phyloP scores from a whole-genome alignment of 768 basidiomycete genomes.

The Leccinum variicolor region DNA sequence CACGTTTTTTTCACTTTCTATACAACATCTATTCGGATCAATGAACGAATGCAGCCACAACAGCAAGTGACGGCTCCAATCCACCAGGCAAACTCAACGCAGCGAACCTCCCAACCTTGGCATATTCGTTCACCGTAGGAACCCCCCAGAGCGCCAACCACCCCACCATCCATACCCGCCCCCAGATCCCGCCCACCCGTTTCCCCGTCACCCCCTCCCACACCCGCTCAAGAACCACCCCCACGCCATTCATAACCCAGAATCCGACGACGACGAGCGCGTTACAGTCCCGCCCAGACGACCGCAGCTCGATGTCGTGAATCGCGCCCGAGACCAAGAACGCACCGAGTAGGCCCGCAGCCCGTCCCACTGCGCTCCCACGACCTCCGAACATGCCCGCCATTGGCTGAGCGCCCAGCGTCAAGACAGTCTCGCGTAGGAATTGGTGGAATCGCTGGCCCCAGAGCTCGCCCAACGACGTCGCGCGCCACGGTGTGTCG shows the following conservation, averaged over 20 bases:
- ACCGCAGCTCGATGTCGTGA: conserved; percentile 55
- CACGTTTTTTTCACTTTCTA: no score
- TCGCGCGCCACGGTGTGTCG: conserved; percentile 51
- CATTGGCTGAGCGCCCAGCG: conserved; percentile 45
- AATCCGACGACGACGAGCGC: conserved; percentile 41
- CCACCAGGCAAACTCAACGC: conserved; percentile 9
- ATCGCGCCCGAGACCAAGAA: conserved; percentile 58
- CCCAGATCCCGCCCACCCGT: conserved; percentile 43
- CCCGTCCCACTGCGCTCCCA: conserved; percentile 16
- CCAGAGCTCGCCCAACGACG: conserved; percentile 64
- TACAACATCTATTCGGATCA: no score
- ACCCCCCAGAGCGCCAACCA: conserved; percentile 51
- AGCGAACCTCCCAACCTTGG: conserved; percentile 11
- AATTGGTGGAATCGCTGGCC: conserved; percentile 63
- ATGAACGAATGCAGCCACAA: conserved; percentile 28
- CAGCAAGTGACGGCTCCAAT: conserved; percentile 10
- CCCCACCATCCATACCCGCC: conserved; percentile 47
- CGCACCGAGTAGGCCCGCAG: conserved; percentile 50
- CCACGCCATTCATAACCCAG: conserved; percentile 57
- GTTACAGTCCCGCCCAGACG: conserved; percentile 48
- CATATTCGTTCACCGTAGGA: conserved; percentile 40
- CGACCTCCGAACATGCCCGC: conserved; percentile 39
- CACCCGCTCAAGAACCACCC: conserved; percentile 45
- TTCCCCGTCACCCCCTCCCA: conserved; percentile 43
- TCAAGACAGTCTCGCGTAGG: conserved; percentile 55